Evolutionary conservation across 2,329 filamentous ascomycete species (phyloP), one percentile per base, ranked within the genome.

Genomic region (Arthrobotrys pseudoclavata): DNA sequence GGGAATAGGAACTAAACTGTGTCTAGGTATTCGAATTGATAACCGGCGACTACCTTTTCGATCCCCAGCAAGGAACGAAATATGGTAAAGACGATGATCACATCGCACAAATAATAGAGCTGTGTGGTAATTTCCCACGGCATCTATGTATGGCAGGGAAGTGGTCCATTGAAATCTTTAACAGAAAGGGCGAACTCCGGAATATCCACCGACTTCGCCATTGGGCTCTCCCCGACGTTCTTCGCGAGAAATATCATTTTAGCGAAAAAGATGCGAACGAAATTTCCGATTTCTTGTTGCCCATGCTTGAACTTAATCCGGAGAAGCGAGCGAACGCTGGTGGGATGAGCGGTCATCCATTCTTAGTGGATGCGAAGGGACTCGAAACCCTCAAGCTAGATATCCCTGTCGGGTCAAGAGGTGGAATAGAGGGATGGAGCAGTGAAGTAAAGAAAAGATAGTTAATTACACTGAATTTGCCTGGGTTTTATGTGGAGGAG

Each of bases 41-140:
- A 80, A 99, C 96, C 0, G 96, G 96, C 80, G 96, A 99, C 84
- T 99, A 99, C 83, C 89, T 99, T 50, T 99, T 99, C 84, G 96
- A 99, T 82, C 96, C 96, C 0, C 96, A 99, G 85, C 97, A 95
- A 0, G 96, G 96, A 79, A 98, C 95, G 48, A 98, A 98, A 85
- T 99, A 99, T 84, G 96, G 96, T 83, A 99, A 99, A 85, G 96
- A 99, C 83, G 96, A 99, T 85, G 96, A 99, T 83, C 96, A 99
- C 85, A 97, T 99, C 80, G 96, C 96, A 9, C 96, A 99, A 83
- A 98, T 99, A 82, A 98, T 99, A 83, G 96, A 99, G 84, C 88
- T 99, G 4, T 89, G 99, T 18, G 96, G 96, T 7, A 91, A 92
- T 0, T 98, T 98, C 83, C 95, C 96, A 67, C 96, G 97, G 84